Evolutionary conservation across 768 basidiomycete species (phyloP), one percentile per base, ranked within the genome.

Genomic region (Hortiboletus campestris): DNA sequence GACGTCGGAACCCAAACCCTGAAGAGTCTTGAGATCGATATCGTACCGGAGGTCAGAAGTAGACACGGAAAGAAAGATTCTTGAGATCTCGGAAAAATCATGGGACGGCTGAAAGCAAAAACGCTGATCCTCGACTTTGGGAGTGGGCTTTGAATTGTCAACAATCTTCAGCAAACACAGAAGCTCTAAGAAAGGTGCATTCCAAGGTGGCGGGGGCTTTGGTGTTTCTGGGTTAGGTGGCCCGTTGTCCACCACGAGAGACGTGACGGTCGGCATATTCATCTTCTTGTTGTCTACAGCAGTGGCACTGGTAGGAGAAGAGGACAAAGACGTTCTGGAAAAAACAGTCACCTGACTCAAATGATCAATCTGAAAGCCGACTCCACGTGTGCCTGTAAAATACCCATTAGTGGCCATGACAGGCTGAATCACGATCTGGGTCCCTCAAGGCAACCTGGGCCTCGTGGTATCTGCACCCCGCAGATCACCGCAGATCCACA

Each of bases 51-150:
- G 7, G 25, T 16, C 13, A 32, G 43, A n/a, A 12, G 25, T 38
- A 10, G 53, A 38, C 13, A 62, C 35, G 5, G 55, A 65, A 29
- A 63, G 14, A 42, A 57, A 65, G 13, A 41, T 5, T 25, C 47
- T 62, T 8, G 55, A 57, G 3, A 63, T 49, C 25, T 46, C 28
- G 25, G 55, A 54, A 25, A 65, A 46, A 42, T 62, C 63, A 0
- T 29, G 16, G 22, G 55, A 52, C 1, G 50, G 63, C 10, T 62
- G 63, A 46, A 65, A 50, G n/a, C 59, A 64, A 35, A 58, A 53
- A 6, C 39, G 42, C 16, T 48, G 55, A 13, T 28, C 45, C 11
- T 51, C 34, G 1, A 28, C 6, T 38, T 29, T 46, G 39, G 35
- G 35, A 13, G 28, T 12, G 25, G 49, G 49, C 3, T 5, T 22